Conservation (phyloP, 352 stramenopile species). For the Lagenidium sp. region DNA sequence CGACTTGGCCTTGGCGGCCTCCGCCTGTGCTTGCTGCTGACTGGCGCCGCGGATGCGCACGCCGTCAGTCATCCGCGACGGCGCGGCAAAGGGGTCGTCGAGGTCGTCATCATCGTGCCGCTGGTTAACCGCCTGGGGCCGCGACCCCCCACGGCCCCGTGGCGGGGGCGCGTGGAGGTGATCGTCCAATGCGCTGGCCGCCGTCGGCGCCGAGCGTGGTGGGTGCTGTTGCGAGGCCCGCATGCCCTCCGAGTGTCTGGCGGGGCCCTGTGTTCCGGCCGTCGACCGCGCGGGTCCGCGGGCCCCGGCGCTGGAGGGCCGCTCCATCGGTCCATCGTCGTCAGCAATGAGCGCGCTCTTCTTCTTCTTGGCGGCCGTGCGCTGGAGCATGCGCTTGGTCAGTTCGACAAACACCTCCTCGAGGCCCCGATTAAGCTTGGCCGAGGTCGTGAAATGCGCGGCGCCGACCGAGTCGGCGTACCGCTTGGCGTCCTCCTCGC, state of each 20-base stretch:
- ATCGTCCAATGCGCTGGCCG: not conserved
- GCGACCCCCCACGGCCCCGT: not conserved
- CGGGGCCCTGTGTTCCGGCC: conserved; percentile 3
- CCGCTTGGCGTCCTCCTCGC: conserved; percentile 68
- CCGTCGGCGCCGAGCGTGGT: not conserved
- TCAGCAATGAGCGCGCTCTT: conserved; percentile 73
- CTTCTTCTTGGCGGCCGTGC: conserved; percentile 63
- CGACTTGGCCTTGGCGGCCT: conserved; percentile 18
- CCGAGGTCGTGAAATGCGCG: conserved; percentile 86
- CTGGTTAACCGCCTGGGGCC: conserved; percentile 2
- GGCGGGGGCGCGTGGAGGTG: conserved; percentile 1
- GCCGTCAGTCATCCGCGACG: conserved; percentile 12
- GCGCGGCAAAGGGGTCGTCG: conserved; percentile 7
- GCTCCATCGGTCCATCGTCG: conserved; percentile 44
- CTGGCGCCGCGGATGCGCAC: conserved; percentile 15
- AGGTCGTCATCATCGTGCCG: conserved; percentile 9
- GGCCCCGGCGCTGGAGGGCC: no score
- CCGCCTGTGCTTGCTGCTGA: conserved; percentile 14
- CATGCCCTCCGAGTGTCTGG: not conserved
- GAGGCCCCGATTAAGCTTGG: conserved; percentile 88
- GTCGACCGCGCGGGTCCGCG: not conserved
- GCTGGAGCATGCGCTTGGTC: conserved; percentile 74
- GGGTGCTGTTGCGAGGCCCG: not conserved
- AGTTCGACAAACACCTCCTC: conserved; percentile 90
- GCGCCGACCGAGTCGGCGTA: conserved; percentile 86